Evolutionary conservation across 164 flowering plant species (phyloP).

Genomic region (Dillenia suffruticosa): DNA sequence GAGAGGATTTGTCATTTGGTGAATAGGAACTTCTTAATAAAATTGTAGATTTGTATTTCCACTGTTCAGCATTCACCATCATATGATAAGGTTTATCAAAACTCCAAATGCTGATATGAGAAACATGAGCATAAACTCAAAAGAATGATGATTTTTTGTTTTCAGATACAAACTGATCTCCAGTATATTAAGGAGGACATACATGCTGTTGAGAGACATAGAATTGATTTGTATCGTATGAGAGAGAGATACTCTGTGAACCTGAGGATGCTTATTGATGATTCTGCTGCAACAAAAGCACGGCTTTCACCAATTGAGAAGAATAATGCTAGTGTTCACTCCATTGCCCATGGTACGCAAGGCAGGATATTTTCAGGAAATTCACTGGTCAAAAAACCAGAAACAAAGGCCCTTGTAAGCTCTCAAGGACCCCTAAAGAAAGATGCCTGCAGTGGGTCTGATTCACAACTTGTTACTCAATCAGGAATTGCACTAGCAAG

Average conservation of each 20-base stretch:
- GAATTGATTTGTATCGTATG: slow-evolving; percentile 64
- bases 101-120: no score
- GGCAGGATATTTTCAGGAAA: slow-evolving; percentile 42
- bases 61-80: no score
- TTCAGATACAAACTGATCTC: slow-evolving; percentile 81
- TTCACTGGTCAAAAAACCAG: slow-evolving; percentile 44
- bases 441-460: slow-evolving; percentile 60
- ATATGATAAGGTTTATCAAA: no score
- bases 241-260: slow-evolving; percentile 71
- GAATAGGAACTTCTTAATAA: no score
- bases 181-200: slow-evolving; percentile 86
- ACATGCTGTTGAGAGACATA: slow-evolving; percentile 70
- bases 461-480: slow-evolving; percentile 46
- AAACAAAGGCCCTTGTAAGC: slow-evolving; percentile 42
- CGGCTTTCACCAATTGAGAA: slow-evolving; percentile 52
- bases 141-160: not conserved
- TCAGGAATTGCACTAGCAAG: slow-evolving; percentile 60
- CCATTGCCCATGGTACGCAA: slow-evolving; percentile 39
- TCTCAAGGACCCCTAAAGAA: slow-evolving; percentile 48
- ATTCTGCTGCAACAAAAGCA: slow-evolving; percentile 31
- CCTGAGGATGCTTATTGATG: slow-evolving; percentile 55
- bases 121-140: no score
- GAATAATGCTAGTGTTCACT: slow-evolving; percentile 37
- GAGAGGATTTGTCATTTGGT: no score
- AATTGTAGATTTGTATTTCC: no score